These are phyloP conservation scores for Arachis hypogaea DNA, from an alignment of 306 rosid species.

Conservation along the genomic window DNA sequence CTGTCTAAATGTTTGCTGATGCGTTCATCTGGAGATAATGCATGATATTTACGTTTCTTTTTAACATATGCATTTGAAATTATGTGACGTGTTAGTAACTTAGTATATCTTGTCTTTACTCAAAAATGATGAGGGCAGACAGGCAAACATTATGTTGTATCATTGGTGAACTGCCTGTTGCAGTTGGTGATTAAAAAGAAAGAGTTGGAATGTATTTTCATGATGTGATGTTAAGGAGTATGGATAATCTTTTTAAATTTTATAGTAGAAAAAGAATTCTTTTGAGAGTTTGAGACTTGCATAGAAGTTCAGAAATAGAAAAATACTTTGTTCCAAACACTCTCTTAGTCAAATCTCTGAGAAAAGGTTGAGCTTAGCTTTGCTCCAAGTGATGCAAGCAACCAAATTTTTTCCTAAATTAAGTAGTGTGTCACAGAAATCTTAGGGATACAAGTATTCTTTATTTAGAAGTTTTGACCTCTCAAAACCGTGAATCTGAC, in stretches of 20 bases:
- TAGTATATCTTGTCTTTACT: conserved; percentile 11
- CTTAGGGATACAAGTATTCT: too few relatives aligned
- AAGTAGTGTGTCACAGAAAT: neutral
- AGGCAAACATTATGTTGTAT: conserved; percentile 22
- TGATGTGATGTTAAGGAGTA: conserved; percentile 21
- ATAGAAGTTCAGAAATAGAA: neutral
- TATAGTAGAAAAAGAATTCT: neutral
- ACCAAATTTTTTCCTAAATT: neutral
- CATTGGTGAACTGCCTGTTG: conserved; percentile 25
- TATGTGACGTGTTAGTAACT: neutral
- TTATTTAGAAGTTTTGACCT: neutral
- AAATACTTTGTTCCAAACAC: too few relatives aligned
- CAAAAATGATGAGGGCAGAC: conserved; percentile 22
- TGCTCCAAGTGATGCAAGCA: neutral
- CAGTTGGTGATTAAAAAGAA: conserved; percentile 21
- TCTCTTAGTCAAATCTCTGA: neutral
- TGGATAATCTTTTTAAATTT: neutral
- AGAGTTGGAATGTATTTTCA: conserved; percentile 18
- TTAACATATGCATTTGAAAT: conserved; percentile 7
- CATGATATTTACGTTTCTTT: conserved; percentile 8
- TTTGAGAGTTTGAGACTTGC: neutral
- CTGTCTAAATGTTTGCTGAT: conserved; percentile 7
- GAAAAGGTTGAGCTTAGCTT: neutral
- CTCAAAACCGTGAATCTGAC: neutral
- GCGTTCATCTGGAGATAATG: conserved; percentile 25